Percentiles rank a stretch among this genome's conserved stretches.
Evolutionary conservation across 306 rosid species (phyloP).

Genomic region (Coriaria nepalensis): DNA sequence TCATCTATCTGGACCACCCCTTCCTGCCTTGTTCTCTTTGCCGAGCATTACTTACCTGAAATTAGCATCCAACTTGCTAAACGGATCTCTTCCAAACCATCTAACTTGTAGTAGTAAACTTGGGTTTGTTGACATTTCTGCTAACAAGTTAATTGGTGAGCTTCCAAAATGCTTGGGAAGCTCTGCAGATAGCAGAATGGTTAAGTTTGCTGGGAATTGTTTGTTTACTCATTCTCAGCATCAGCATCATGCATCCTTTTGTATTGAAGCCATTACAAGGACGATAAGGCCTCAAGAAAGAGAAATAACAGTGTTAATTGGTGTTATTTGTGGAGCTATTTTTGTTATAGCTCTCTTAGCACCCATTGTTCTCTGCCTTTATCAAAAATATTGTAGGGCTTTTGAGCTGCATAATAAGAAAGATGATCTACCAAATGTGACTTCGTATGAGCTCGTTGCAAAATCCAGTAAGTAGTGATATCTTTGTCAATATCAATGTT

Average conservation of each 20-base stretch:
- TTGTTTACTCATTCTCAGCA: conserved; percentile 30
- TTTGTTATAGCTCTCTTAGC: conserved; percentile 29
- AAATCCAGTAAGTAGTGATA: conserved; percentile 56
- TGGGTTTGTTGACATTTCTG: conserved; percentile 73
- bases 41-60: conserved; percentile 55
- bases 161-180: conserved; percentile 63
- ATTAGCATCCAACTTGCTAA: conserved; percentile 46
- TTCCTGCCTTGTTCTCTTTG: conserved; percentile 47
- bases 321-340: conserved; percentile 26
- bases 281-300: conserved; percentile 21
- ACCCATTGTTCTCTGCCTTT: conserved; percentile 27
- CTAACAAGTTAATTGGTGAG: conserved; percentile 53
- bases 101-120: conserved; percentile 52
- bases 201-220: conserved; percentile 53
- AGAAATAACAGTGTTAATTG: conserved; percentile 26
- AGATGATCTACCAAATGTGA: conserved; percentile 38
- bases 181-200: conserved; percentile 38
- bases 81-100: conserved; percentile 41
- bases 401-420: conserved; percentile 34
- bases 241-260: conserved; percentile 47
- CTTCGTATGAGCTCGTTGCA: conserved; percentile 56
- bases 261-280: conserved; percentile 26
- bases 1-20: conserved; percentile 37
- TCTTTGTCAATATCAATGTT: too few species aligned
- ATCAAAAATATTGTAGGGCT: conserved; percentile 21